phyloP scores from a whole-genome alignment of 2,329 filamentous ascomycete genomes.

The Fusarium siculi region DNA sequence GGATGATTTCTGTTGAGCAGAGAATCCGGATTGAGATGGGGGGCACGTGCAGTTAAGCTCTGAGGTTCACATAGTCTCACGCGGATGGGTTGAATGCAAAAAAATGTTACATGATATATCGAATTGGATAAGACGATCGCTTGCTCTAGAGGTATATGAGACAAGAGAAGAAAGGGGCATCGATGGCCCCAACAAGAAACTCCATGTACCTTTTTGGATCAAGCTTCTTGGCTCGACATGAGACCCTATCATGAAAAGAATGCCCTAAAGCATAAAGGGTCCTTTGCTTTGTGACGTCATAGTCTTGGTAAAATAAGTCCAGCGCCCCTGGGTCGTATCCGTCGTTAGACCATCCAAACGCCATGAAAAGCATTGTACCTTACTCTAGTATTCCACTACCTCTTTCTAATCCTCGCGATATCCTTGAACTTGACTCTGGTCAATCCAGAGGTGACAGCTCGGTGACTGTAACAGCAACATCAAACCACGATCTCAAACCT shows the following conservation, averaged over 20 bases:
- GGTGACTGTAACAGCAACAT: not conserved
- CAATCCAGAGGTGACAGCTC: not conserved
- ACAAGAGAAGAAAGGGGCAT: conserved; percentile 29
- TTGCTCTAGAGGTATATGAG: conserved; percentile 45
- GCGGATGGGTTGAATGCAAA: not conserved
- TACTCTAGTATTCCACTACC: conserved; percentile 16
- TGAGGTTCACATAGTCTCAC: not conserved
- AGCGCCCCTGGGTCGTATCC: conserved; percentile 39
- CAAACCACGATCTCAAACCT: conserved; percentile 40
- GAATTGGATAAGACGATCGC: conserved; percentile 37
- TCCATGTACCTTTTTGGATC: conserved; percentile 25
- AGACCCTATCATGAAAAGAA: conserved; percentile 17
- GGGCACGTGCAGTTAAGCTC: not conserved
- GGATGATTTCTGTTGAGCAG: conserved; percentile 15
- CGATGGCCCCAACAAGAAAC: conserved; percentile 30
- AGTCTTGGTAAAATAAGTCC: conserved; percentile 30
- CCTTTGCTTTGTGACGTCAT: conserved; percentile 11
- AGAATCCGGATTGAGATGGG: not conserved
- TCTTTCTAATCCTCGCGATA: conserved; percentile 4
- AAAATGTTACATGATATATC: conserved; percentile 18
- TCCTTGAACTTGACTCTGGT: not conserved
- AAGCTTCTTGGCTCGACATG: conserved; percentile 17
- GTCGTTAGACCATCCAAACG: conserved; percentile 44
- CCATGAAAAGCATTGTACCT: conserved; percentile 33
- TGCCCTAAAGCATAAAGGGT: not conserved